These are phyloP conservation scores for Pleurotus sapidus DNA, from an alignment of 768 basidiomycete genomes.

Conservation along the genomic window DNA sequence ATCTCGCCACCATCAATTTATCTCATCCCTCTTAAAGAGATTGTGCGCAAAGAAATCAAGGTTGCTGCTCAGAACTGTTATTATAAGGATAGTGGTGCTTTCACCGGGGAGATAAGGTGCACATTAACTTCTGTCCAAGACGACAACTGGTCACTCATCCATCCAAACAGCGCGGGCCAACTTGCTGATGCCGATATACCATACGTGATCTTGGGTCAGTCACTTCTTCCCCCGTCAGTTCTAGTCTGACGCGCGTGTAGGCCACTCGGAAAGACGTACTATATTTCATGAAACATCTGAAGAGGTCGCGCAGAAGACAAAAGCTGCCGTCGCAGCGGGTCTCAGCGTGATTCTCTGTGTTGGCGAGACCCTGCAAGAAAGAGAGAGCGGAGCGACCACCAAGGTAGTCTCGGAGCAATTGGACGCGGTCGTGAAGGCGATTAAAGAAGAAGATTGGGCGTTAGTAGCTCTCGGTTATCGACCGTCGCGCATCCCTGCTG, in stretches of 20 bases:
- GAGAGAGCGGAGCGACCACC: slow-evolving; percentile 76
- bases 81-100: slow-evolving; percentile 82
- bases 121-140: slow-evolving; percentile 14
- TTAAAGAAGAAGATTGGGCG: slow-evolving; percentile 78
- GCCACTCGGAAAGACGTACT: slow-evolving; percentile 95
- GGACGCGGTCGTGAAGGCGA: slow-evolving; percentile 62
- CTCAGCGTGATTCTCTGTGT: slow-evolving; percentile 94
- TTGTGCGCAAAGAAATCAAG: slow-evolving; percentile 63
- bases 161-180: slow-evolving; percentile 64
- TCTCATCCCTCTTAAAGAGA: slow-evolving; percentile 67
- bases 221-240: not conserved
- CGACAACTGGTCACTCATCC: not conserved
- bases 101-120: slow-evolving; percentile 95
- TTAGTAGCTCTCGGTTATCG: slow-evolving; percentile 28
- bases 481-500: not conserved
- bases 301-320: slow-evolving; percentile 82
- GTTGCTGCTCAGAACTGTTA: slow-evolving; percentile 93
- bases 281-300: slow-evolving; percentile 88
- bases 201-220: slow-evolving; percentile 86
- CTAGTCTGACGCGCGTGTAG: slow-evolving; percentile 28
- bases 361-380: slow-evolving; percentile 88
- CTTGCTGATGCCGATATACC: slow-evolving; percentile 84
- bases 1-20: slow-evolving; percentile 91
- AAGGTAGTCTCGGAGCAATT: slow-evolving; percentile 83
- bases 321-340: slow-evolving; percentile 70